Evolutionary conservation across 2,329 filamentous ascomycete species (phyloP).

Genomic region (Neofusicoccum kwambonambiense): DNA sequence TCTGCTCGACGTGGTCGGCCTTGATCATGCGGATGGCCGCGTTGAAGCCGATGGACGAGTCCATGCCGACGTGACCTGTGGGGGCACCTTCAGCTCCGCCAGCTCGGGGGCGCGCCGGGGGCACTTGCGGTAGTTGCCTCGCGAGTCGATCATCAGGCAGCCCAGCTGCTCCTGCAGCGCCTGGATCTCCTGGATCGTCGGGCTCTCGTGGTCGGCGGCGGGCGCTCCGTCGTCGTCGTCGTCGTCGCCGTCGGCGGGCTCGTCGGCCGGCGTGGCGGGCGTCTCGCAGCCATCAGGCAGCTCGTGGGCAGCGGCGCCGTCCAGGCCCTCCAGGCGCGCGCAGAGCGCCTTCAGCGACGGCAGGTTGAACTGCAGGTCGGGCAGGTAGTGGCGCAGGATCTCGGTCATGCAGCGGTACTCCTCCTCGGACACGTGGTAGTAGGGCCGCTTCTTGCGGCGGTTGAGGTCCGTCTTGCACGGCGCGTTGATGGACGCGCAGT

Average conservation of each 20-base stretch:
- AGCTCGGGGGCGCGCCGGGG: too few species aligned
- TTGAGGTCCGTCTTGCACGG: slow-evolving; percentile 36
- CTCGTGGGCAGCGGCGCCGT: neutral
- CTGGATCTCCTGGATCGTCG: slow-evolving; percentile 29
- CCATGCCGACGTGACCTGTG: slow-evolving; percentile 34
- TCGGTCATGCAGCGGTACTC: slow-evolving; percentile 39
- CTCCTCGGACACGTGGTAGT: slow-evolving; percentile 41
- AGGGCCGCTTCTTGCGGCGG: slow-evolving; percentile 34
- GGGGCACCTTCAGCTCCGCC: neutral
- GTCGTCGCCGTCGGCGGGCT: slow-evolving; percentile 24
- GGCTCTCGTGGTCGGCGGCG: slow-evolving; percentile 11
- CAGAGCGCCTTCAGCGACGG: slow-evolving; percentile 31
- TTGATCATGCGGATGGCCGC: slow-evolving; percentile 35
- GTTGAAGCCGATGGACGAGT: slow-evolving; percentile 40
- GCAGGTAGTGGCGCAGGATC: slow-evolving; percentile 38
- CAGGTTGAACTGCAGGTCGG: slow-evolving; percentile 36
- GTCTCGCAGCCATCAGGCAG: neutral
- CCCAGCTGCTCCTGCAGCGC: slow-evolving; percentile 38
- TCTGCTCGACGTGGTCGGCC: slow-evolving; percentile 19
- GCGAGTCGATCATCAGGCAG: slow-evolving; percentile 39
- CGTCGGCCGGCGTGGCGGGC: slow-evolving; percentile 25
- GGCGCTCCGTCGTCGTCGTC: slow-evolving; percentile 22
- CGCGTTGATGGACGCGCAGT: slow-evolving; percentile 37
- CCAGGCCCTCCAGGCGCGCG: neutral
- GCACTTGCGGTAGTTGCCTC: slow-evolving; percentile 30